Evolutionary conservation across 495 filamentous ascomycete species (phyloP).

Genomic region (Daldinia bambusicola): DNA sequence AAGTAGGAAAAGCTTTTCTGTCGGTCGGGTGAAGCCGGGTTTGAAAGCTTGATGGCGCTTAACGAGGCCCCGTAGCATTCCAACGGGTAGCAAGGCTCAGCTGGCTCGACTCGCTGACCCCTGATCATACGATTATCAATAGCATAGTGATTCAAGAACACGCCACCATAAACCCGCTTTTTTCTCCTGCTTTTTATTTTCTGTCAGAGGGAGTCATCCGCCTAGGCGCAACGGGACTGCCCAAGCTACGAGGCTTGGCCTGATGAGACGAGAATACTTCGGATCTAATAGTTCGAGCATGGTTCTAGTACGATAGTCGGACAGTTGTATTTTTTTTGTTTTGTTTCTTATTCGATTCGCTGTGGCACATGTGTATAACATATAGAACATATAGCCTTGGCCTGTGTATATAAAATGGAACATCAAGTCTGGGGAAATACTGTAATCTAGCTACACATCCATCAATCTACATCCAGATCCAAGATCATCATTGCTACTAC

Average conservation of each 20-base stretch:
- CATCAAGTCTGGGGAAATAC: not conserved
- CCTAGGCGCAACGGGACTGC: constrained; percentile 16
- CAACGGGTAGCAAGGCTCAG: constrained; percentile 7
- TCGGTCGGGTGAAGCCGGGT: constrained; percentile 39
- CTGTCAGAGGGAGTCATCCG: constrained; percentile 24
- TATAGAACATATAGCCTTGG: not conserved
- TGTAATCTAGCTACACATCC: constrained; percentile 17
- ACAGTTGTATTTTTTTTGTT: not conserved
- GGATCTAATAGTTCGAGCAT: constrained; percentile 41
- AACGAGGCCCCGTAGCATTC: constrained; percentile 36
- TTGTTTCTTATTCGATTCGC: constrained; percentile 8
- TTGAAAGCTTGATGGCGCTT: constrained; percentile 2
- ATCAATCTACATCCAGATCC: constrained; percentile 20
- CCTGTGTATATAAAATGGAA: constrained; percentile 33
- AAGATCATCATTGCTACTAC: constrained; percentile 1
- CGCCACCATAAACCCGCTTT: constrained; percentile 36
- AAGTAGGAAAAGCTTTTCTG: constrained; percentile 3
- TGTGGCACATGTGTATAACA: constrained; percentile 11
- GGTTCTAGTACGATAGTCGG: constrained; percentile 27
- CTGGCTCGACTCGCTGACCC: constrained; percentile 10
- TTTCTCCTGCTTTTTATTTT: constrained; percentile 17
- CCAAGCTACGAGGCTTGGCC: constrained; percentile 22
- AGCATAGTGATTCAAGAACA: constrained; percentile 40
- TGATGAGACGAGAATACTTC: constrained; percentile 44
- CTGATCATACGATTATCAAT: constrained; percentile 41